Evolutionary conservation across 495 filamentous ascomycete genomes (phyloP).

Genomic region (Podospora appendiculata): DNA sequence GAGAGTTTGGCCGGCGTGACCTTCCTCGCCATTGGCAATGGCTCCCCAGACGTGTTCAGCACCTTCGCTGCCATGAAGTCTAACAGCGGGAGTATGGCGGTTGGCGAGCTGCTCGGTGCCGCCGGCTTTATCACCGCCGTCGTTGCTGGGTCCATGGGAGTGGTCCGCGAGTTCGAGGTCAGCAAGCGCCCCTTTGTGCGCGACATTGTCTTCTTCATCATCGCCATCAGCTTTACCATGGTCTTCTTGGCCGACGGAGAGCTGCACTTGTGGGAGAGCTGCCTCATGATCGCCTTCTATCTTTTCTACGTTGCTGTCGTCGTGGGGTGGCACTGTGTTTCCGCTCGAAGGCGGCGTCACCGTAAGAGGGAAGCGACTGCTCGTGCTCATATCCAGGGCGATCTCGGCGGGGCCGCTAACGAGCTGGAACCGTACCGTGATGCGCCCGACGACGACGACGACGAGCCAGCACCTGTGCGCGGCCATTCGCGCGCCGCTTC

Average conservation of each 20-base stretch:
- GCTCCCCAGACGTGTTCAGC: slow-evolving; percentile 97
- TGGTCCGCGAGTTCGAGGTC: slow-evolving; percentile 89
- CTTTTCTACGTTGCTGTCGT: slow-evolving; percentile 84
- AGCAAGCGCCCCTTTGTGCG: slow-evolving; percentile 81
- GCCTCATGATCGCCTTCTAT: slow-evolving; percentile 86
- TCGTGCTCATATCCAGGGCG: slow-evolving; percentile 62
- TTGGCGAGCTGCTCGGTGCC: slow-evolving; percentile 92
- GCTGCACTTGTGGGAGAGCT: slow-evolving; percentile 82
- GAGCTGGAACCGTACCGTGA: slow-evolving; percentile 65
- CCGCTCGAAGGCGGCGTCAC: slow-evolving; percentile 49
- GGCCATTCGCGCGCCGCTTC: slow-evolving; percentile 39
- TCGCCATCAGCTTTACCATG: slow-evolving; percentile 83
- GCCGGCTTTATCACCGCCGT: slow-evolving; percentile 96
- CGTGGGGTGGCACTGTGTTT: slow-evolving; percentile 86
- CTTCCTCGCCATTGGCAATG: slow-evolving; percentile 95
- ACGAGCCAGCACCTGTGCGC: slow-evolving; percentile 37
- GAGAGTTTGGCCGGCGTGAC: slow-evolving; percentile 96
- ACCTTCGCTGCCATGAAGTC: slow-evolving; percentile 98
- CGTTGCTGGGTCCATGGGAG: slow-evolving; percentile 95
- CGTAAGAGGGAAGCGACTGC: slow-evolving; percentile 60
- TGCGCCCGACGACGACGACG: slow-evolving; percentile 56
- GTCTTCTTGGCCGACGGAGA: slow-evolving; percentile 77
- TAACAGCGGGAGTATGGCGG: slow-evolving; percentile 88
- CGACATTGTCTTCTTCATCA: slow-evolving; percentile 89
- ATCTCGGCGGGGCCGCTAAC: slow-evolving; percentile 32